A percentile compares a stretch with the other conserved stretches of the same genome.
Conservation (phyloP, 805 yeast genomes). For the Sugiyamaella floridensis region DNA sequence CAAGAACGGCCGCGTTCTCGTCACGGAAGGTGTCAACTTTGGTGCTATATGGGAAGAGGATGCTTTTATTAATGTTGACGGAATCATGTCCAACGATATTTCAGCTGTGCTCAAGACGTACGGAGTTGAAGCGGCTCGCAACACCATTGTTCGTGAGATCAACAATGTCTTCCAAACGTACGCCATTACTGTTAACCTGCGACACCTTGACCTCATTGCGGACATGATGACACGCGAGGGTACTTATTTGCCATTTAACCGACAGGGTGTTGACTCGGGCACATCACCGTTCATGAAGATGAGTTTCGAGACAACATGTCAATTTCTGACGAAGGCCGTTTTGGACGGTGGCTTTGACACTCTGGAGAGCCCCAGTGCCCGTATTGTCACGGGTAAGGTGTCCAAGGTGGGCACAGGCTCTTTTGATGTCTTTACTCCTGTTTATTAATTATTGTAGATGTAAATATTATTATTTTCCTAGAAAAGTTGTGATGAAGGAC, state of each 20-base stretch:
- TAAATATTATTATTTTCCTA: neutral
- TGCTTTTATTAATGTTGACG: slow-evolving; percentile 83
- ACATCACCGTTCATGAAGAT: slow-evolving; percentile 96
- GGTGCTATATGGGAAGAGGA: slow-evolving; percentile 97
- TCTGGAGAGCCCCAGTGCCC: slow-evolving; percentile 85
- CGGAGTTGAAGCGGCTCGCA: slow-evolving; percentile 99
- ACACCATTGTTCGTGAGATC: slow-evolving; percentile 93
- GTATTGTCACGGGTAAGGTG: slow-evolving; percentile 86
- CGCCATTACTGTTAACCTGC: slow-evolving; percentile 84
- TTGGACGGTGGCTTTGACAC: slow-evolving; percentile 85
- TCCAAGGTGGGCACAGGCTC: slow-evolving; percentile 93
- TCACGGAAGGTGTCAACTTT: slow-evolving; percentile 98
- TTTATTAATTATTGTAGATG: slow-evolving; percentile 3
- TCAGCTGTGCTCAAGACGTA: slow-evolving; percentile 83
- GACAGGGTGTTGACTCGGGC: slow-evolving; percentile 95
- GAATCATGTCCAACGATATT: slow-evolving; percentile 86
- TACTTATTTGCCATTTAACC: slow-evolving; percentile 88
- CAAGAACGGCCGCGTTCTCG: slow-evolving; percentile 61
- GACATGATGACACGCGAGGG: slow-evolving; percentile 99
- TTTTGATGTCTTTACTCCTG: slow-evolving; percentile 55
- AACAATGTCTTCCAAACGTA: slow-evolving; percentile 93
- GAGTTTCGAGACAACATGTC: slow-evolving; percentile 98
- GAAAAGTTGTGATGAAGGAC: too few species aligned
- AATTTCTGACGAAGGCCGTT: slow-evolving; percentile 93
- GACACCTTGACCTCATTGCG: slow-evolving; percentile 95